These are phyloP conservation scores for Floccularia luteovirens DNA, from an alignment of 768 basidiomycete genomes.

Conservation along the genomic window DNA sequence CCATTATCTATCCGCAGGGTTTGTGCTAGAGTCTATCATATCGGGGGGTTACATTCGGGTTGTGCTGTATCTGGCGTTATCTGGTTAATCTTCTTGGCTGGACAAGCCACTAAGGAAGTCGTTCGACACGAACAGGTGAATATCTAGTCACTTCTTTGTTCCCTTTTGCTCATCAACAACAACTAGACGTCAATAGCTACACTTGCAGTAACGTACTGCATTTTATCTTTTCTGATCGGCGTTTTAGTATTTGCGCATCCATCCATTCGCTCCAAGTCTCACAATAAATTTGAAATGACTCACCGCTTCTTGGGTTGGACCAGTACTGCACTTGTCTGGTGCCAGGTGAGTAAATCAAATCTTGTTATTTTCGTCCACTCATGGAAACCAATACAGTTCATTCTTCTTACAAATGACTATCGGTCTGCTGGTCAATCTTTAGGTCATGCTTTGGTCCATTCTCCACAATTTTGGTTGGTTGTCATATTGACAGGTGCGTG, in stretches of 20 bases:
- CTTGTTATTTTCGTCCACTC: not conserved
- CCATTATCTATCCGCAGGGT: conserved; percentile 45
- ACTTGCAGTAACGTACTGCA: conserved; percentile 42
- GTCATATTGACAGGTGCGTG: conserved; percentile 35
- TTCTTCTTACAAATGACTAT: conserved; percentile 49
- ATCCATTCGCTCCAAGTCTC: conserved; percentile 32
- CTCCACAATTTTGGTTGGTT: conserved; percentile 50
- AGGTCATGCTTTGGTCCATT: conserved; percentile 31
- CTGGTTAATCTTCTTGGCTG: conserved; percentile 45
- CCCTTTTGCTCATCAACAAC: not conserved
- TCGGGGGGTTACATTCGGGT: conserved; percentile 56
- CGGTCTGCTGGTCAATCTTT: conserved; percentile 25
- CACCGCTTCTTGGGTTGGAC: conserved; percentile 56
- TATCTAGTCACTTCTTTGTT: conserved; percentile 1
- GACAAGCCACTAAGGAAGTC: conserved; percentile 42
- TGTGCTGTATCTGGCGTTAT: conserved; percentile 44
- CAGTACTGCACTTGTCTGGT: conserved; percentile 44
- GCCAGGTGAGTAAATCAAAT: conserved; percentile 26
- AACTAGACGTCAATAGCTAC: conserved; percentile 38
- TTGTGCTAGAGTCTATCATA: conserved; percentile 50
- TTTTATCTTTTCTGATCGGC: conserved; percentile 36
- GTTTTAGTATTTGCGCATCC: conserved; percentile 50
- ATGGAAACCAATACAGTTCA: no score
- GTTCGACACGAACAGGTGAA: conserved; percentile 26
- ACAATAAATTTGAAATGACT: conserved; percentile 45